Conservation (phyloP, 116 monocot species). For the Dioscorea cayenensis region DNA sequence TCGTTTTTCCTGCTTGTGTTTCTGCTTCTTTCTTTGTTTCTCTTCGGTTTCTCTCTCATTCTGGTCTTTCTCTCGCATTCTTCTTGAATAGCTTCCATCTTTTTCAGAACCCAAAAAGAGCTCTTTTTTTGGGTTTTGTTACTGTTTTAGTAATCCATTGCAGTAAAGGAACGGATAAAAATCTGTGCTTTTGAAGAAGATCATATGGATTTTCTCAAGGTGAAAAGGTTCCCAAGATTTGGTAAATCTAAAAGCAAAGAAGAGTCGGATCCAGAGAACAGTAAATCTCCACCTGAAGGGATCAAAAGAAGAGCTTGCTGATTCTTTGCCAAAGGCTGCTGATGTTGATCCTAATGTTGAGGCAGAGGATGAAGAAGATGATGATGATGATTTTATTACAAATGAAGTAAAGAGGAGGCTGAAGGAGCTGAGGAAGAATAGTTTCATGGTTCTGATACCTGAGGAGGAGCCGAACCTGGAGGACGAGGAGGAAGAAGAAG, state of each 20-base stretch:
- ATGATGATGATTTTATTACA: constrained; percentile 88
- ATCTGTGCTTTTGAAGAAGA: not conserved
- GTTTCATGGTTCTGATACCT: constrained; percentile 91
- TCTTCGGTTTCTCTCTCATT: not conserved
- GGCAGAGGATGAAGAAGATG: constrained; percentile 54
- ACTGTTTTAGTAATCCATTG: not conserved
- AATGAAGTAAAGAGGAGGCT: constrained; percentile 88
- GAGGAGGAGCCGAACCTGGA: constrained; percentile 54
- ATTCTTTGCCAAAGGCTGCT: not conserved
- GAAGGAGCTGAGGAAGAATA: constrained; percentile 91
- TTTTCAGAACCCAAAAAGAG: not conserved
- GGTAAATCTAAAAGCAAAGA: not conserved
- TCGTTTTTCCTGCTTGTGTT: not conserved
- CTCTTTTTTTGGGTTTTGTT: not conserved
- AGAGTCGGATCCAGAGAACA: constrained; percentile 1
- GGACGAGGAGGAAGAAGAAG: constrained; percentile 56
- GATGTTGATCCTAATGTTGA: constrained; percentile 10
- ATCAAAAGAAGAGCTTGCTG: constrained; percentile 8
- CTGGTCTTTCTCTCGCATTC: not conserved
- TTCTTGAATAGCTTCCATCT: not conserved
- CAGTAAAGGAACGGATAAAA: not conserved
- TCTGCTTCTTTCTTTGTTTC: not conserved
- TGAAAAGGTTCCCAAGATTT: constrained; percentile 11
- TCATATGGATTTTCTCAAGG: constrained; percentile 48
- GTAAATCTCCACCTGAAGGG: constrained; percentile 2